These are phyloP conservation scores for Chrysochromulina tobinii DNA, from an alignment of 78 protist genomes.

Conservation along the genomic window DNA sequence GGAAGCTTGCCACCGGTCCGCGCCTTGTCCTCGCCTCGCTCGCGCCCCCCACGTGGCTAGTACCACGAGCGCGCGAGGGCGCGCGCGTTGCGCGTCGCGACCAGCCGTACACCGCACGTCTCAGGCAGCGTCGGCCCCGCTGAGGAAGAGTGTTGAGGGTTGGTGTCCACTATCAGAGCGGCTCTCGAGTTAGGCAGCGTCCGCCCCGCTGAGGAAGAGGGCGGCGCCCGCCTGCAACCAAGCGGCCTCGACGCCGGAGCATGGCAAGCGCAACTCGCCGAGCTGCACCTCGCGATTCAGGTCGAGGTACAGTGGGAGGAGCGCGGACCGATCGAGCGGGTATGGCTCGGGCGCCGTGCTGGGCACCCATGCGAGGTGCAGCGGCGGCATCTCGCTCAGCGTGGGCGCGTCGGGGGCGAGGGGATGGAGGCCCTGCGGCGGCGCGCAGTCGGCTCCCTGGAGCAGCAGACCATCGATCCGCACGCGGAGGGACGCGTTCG, in stretches of 20 bases:
- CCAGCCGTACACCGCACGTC: too few species aligned
- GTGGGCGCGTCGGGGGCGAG: slow-evolving; percentile 14
- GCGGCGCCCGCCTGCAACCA: slow-evolving; percentile 52
- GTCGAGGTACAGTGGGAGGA: slow-evolving; percentile 21
- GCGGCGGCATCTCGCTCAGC: neutral
- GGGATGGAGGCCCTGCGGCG: neutral
- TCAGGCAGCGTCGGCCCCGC: too few species aligned
- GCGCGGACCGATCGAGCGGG: neutral
- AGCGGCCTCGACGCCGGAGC: neutral
- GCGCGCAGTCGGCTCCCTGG: slow-evolving; percentile 44
- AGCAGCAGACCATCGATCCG: slow-evolving; percentile 29
- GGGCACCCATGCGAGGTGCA: slow-evolving; percentile 15
- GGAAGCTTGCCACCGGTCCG: too few species aligned
- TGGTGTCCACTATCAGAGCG: too few species aligned
- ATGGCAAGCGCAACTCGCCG: slow-evolving; percentile 35
- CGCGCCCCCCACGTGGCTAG: too few species aligned
- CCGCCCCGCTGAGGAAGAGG: neutral
- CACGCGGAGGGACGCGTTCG: neutral
- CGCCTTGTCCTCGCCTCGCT: too few species aligned
- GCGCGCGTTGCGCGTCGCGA: too few species aligned
- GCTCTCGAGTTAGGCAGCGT: too few species aligned
- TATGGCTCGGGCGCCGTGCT: neutral
- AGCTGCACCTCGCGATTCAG: slow-evolving; percentile 13
- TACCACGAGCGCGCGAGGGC: too few species aligned
- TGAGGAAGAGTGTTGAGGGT: too few species aligned